Conservation (phyloP, 225 moss, liverwort and hornwort genomes). For the Antitrichia curtipendula region DNA sequence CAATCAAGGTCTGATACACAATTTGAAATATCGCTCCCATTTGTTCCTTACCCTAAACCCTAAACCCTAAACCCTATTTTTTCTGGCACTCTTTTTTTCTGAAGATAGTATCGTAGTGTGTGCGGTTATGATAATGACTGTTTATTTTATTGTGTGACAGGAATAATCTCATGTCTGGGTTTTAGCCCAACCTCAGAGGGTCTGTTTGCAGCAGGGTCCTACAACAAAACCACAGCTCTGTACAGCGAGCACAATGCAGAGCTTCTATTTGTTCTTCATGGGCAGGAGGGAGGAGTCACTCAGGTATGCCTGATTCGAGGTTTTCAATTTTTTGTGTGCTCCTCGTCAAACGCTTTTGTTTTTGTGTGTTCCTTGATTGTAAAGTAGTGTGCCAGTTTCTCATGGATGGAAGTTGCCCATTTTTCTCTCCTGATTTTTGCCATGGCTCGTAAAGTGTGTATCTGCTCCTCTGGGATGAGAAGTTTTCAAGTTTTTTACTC, state of each 20-base stretch:
- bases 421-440: background rate
- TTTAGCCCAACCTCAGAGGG: slow-evolving; percentile 67
- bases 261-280: slow-evolving; percentile 91
- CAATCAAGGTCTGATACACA: background rate
- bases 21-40: background rate
- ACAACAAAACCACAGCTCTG: slow-evolving; percentile 78
- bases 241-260: slow-evolving; percentile 84
- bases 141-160: slow-evolving; percentile 23
- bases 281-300: slow-evolving; percentile 95
- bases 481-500: background rate
- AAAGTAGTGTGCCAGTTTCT: background rate
- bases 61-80: no score
- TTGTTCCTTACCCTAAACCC: no score
- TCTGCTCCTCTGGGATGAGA: background rate
- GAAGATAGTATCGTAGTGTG: background rate
- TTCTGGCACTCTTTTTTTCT: background rate
- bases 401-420: background rate
- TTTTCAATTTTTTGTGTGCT: background rate
- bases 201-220: slow-evolving; percentile 85
- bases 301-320: slow-evolving; percentile 39
- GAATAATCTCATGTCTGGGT: slow-evolving; percentile 85
- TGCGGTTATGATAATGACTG: background rate
- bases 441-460: background rate
- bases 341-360: background rate
- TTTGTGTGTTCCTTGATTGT: background rate